Conservation (phyloP, 805 yeast genomes). For the Isabelozyma rhagii region DNA sequence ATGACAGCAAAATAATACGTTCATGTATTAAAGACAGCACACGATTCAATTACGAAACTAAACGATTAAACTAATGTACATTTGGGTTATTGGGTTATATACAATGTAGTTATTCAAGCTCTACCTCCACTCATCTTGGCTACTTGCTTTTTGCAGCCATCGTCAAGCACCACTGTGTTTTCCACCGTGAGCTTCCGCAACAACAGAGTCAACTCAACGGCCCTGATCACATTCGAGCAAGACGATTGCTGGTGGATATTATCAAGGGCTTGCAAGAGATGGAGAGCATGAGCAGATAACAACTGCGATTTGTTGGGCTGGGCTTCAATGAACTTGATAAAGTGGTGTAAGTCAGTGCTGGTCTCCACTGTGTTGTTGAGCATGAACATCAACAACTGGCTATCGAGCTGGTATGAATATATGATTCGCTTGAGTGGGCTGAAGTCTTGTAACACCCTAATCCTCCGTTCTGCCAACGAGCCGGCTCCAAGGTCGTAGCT, state of each 20-base stretch:
- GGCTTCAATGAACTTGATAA: slow-evolving; percentile 16
- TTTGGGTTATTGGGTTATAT: not conserved
- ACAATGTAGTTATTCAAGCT: not conserved
- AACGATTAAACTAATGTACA: not conserved
- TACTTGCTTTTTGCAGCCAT: slow-evolving; percentile 1
- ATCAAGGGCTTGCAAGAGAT: not conserved
- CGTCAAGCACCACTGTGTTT: slow-evolving; percentile 3
- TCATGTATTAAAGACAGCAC: not conserved
- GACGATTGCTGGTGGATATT: slow-evolving; percentile 3
- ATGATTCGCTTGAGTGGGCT: slow-evolving; percentile 22
- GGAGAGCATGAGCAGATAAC: not conserved
- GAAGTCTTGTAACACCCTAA: slow-evolving; percentile 16
- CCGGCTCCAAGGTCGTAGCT: slow-evolving; percentile 5
- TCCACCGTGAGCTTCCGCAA: slow-evolving; percentile 10
- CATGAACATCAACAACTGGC: slow-evolving; percentile 16
- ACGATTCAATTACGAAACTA: not conserved
- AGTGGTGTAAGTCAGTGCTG: slow-evolving; percentile 24
- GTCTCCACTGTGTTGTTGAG: slow-evolving; percentile 17
- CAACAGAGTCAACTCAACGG: slow-evolving; percentile 20
- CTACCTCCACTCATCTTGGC: not conserved
- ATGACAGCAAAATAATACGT: too few species aligned
- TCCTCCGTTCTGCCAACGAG: not conserved
- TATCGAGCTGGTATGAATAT: slow-evolving; percentile 19
- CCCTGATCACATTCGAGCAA: slow-evolving; percentile 6
- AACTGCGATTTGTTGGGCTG: not conserved